Conservation (phyloP, 2,329 filamentous ascomycete species). For the Talaromyces sp. region DNA sequence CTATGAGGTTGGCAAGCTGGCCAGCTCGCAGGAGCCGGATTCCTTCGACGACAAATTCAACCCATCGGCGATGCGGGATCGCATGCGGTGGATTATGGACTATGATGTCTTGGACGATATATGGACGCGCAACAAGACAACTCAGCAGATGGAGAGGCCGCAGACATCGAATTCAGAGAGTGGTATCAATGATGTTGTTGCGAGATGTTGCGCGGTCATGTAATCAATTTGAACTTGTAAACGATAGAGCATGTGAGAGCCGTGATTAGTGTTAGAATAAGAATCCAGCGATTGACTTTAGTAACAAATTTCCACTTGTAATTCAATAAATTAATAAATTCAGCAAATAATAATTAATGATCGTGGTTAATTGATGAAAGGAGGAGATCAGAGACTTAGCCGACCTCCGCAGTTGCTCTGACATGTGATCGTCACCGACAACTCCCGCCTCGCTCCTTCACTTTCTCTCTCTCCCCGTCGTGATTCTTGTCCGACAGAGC, state of each 20-base stretch:
- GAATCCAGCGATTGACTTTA: background rate
- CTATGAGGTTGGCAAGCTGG: slow-evolving; percentile 30
- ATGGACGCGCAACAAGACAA: slow-evolving; percentile 14
- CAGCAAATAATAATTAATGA: too few relatives aligned
- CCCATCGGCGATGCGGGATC: slow-evolving; percentile 20
- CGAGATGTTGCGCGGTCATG: background rate
- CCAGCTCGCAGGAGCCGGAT: slow-evolving; percentile 27
- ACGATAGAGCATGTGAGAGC: background rate
- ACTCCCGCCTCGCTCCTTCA: background rate
- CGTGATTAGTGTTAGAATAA: background rate
- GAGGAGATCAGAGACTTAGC: background rate
- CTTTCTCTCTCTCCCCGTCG: background rate
- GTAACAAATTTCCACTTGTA: too few relatives aligned
- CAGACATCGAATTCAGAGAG: background rate
- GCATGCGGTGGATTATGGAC: slow-evolving; percentile 34
- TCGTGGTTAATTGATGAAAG: background rate
- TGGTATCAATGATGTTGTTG: background rate
- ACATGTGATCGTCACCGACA: background rate
- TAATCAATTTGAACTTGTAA: background rate
- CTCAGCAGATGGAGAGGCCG: background rate
- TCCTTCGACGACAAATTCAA: slow-evolving; percentile 22
- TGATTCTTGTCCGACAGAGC: background rate
- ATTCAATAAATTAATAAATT: too few relatives aligned
- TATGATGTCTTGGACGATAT: slow-evolving; percentile 28
- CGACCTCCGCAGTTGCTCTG: background rate